Evolutionary conservation across 768 basidiomycete species (phyloP), one percentile per base, ranked within the genome.

Genomic region (Thelephora aurantiotincta): DNA sequence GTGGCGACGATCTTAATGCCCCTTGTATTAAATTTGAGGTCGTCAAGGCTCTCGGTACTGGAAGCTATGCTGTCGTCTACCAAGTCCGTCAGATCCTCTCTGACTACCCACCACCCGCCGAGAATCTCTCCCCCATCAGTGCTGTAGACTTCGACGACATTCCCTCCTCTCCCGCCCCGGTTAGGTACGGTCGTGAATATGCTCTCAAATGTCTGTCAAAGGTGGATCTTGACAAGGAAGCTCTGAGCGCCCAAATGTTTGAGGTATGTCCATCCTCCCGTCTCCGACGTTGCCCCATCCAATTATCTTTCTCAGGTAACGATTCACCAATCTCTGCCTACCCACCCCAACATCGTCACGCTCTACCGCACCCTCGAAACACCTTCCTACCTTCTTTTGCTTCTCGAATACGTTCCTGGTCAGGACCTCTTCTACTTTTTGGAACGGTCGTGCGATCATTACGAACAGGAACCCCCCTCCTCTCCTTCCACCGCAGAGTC

Each of bases 371-470:
- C 96, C 1, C 74, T 94, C 56, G 91, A 99, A 65, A 97, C 92
- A 2, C 72, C 78, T 47, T 82, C 89, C 26, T 96, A 88, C 63
- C 71, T 99, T 6, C 80, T 98, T 54, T 80, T 99, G 54, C 71
- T 99, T 42, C 72, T 99, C 54, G 94, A 99, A 69, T 90, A 83
- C 60, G 93, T 96, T 52, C 92, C 92, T 13, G 94, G 94, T 45
- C 88, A 96, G 65, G 94, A 99, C 64, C 71, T 98, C 54, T 99
- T 92, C 65, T 99, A 92, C 68, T 99, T 97, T 73, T 75, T 99
- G 44, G 93, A 97, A 69, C 90, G 96, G 70, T 80, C 88, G 52
- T 81, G 85, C 62, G 91, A 94, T 64, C 83, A 88, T 63, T 78
- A 78, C 63, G 80, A 82, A 48, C 68, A 72, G 11, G 69, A 74